A percentile compares a stretch with the other conserved stretches of the same genome.
Evolutionary conservation across 2,329 filamentous ascomycete species (phyloP).

Genomic region (Pseudopithomyces chartarum): DNA sequence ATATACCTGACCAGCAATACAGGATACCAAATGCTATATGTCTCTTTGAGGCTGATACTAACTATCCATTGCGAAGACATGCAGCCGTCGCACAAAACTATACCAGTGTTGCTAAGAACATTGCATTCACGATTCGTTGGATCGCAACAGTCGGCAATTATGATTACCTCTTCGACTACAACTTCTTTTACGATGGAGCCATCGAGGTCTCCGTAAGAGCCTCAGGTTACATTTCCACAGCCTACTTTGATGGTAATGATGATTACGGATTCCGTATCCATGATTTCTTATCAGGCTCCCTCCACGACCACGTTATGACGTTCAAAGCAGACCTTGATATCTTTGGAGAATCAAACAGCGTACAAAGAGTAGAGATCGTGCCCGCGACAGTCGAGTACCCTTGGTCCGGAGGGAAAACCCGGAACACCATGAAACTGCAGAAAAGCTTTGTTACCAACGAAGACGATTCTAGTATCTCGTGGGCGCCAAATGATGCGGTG

Average conservation of each 20-base stretch:
- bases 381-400: conserved; percentile 54
- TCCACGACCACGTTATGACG: conserved; percentile 48
- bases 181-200: conserved; percentile 33
- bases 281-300: conserved; percentile 40
- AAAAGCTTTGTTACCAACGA: conserved; percentile 46
- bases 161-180: conserved; percentile 35
- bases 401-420: conserved; percentile 55
- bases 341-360: conserved; percentile 41
- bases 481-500: conserved; percentile 53
- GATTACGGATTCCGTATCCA: conserved; percentile 49
- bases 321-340: conserved; percentile 51
- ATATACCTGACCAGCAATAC: not conserved
- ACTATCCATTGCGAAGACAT: conserved; percentile 41
- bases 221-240: conserved; percentile 34
- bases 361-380: conserved; percentile 38
- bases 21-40: conserved; percentile 56
- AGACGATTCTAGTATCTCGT: conserved; percentile 50
- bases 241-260: conserved; percentile 28
- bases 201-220: conserved; percentile 32
- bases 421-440: conserved; percentile 59
- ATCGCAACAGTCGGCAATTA: conserved; percentile 55
- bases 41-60: conserved; percentile 31
- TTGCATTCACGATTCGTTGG: conserved; percentile 50
- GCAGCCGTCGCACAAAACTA: conserved; percentile 20
- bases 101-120: conserved; percentile 39